Conservation (phyloP, 2,329 filamentous ascomycete genomes). For the Cercospora sojina region DNA sequence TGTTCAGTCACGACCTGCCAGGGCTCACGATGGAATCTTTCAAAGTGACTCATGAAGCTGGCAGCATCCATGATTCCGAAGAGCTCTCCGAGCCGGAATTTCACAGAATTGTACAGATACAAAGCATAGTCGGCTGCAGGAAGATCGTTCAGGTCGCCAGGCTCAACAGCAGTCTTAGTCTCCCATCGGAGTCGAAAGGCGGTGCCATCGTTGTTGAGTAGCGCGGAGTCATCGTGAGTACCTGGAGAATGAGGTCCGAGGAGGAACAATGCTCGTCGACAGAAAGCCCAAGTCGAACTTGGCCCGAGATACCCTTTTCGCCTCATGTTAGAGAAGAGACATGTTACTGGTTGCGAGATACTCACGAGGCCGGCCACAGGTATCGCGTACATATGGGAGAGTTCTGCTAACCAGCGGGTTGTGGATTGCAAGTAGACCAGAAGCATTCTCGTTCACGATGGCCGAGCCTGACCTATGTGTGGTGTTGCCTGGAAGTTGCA, state of each 20-base stretch:
- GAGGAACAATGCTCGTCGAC: slow-evolving; percentile 48
- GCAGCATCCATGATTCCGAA: slow-evolving; percentile 57
- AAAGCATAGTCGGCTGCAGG: slow-evolving; percentile 54
- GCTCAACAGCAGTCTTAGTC: slow-evolving; percentile 36
- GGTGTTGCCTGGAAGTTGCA: background rate
- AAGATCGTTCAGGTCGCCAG: slow-evolving; percentile 42
- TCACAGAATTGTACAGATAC: slow-evolving; percentile 57
- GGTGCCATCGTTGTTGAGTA: slow-evolving; percentile 52
- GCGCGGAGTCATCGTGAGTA: slow-evolving; percentile 46
- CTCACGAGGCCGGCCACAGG: slow-evolving; percentile 36
- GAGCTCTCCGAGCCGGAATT: slow-evolving; percentile 56
- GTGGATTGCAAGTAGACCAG: background rate
- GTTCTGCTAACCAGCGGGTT: slow-evolving; percentile 10
- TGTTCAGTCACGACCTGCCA: slow-evolving; percentile 30
- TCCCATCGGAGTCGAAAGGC: slow-evolving; percentile 56
- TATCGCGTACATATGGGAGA: slow-evolving; percentile 12
- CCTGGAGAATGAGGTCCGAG: slow-evolving; percentile 48
- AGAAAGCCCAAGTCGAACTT: slow-evolving; percentile 59
- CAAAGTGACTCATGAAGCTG: slow-evolving; percentile 49
- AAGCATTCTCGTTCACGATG: background rate
- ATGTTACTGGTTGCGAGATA: slow-evolving; percentile 1
- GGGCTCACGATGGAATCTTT: slow-evolving; percentile 43
- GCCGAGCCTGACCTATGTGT: background rate
- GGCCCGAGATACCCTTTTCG: slow-evolving; percentile 53
- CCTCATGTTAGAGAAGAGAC: background rate